Evolutionary conservation across 768 basidiomycete species (phyloP).

Genomic region (Pluteus cervinus): DNA sequence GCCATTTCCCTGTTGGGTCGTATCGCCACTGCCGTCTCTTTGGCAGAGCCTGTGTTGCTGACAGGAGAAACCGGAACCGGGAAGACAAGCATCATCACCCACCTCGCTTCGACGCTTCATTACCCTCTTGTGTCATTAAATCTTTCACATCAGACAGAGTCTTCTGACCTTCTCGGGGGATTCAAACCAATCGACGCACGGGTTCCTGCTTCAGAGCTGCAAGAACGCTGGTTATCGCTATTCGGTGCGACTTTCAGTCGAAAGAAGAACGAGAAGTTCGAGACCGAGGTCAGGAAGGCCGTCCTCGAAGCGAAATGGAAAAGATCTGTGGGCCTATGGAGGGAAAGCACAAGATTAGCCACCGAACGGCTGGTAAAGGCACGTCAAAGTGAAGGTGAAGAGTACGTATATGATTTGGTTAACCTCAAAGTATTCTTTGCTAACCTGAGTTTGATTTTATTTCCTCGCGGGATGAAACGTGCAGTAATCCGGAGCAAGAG

Average conservation of each 20-base stretch:
- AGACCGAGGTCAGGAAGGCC: constrained; percentile 75
- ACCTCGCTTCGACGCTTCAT: constrained; percentile 74
- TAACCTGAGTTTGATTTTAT: constrained; percentile 4
- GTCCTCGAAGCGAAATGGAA: constrained; percentile 83
- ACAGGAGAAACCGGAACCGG: constrained; percentile 99
- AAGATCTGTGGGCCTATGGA: constrained; percentile 78
- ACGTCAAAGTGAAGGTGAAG: constrained; percentile 19
- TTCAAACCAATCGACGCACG: constrained; percentile 94
- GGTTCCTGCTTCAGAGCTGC: constrained; percentile 63
- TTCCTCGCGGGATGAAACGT: too few species aligned
- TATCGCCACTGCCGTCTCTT: constrained; percentile 65
- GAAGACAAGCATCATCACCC: constrained; percentile 89
- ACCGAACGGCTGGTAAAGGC: constrained; percentile 53
- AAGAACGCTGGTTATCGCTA: constrained; percentile 69
- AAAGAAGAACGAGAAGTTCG: constrained; percentile 83
- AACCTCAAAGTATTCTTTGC: too few species aligned
- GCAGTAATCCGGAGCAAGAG: too few species aligned
- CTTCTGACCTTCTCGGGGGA: constrained; percentile 89
- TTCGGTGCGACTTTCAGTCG: constrained; percentile 87
- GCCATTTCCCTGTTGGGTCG: constrained; percentile 75
- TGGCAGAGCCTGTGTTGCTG: constrained; percentile 80
- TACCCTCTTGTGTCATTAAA: constrained; percentile 84
- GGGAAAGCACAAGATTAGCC: constrained; percentile 66
- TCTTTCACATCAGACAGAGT: constrained; percentile 93
- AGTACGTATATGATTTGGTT: too few species aligned